Conservation (phyloP, 192 early-diverging fungal genomes). For the Gigaspora rosea region DNA sequence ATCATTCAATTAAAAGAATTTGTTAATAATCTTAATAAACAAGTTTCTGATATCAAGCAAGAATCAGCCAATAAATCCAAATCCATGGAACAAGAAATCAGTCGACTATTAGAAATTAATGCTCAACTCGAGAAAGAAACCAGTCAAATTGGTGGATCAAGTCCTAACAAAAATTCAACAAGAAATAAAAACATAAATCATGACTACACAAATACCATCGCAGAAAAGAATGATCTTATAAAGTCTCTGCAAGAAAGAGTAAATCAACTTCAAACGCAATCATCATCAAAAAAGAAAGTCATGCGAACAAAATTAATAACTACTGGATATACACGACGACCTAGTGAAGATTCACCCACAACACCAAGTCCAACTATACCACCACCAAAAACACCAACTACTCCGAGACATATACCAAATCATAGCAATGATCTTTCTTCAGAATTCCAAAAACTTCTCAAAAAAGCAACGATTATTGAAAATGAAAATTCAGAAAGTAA, state of each 20-base stretch:
- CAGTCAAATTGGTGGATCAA: neutral
- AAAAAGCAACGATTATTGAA: conserved; percentile 39
- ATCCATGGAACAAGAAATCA: conserved; percentile 18
- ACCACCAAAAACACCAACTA: conserved; percentile 32
- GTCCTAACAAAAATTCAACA: neutral
- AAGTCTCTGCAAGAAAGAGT: too few relatives aligned
- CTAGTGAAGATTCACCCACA: neutral
- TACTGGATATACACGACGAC: too few relatives aligned
- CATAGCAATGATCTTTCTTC: conserved; percentile 2
- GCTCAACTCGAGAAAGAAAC: neutral
- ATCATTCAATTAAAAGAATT: neutral
- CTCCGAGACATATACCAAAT: neutral
- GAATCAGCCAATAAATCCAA: neutral
- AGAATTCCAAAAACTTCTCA: conserved; percentile 35
- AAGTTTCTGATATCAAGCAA: neutral
- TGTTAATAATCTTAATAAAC: neutral
- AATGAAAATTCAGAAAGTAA: conserved; percentile 40
- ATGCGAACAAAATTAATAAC: too few relatives aligned
- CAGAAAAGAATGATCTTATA: too few relatives aligned
- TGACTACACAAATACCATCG: too few relatives aligned
- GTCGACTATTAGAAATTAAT: conserved; percentile 18
- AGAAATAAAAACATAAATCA: too few relatives aligned
- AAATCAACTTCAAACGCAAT: too few relatives aligned
- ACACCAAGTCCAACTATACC: conserved; percentile 30
- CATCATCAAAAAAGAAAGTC: too few relatives aligned